Conservation (phyloP, 1,139 yeast species). For the Candida albicans region DNA sequence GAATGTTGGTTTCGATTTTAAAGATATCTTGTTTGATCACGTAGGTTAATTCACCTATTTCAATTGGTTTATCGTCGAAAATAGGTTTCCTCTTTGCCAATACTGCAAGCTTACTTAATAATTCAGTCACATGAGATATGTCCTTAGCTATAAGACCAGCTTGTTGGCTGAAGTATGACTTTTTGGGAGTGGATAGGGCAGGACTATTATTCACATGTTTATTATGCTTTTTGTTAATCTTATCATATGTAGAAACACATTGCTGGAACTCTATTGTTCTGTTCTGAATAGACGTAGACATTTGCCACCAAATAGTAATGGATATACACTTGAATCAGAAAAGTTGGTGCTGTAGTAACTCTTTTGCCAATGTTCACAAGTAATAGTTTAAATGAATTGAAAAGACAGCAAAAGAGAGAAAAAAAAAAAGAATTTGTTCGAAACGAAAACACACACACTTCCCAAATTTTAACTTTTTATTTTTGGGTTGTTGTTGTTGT, state of each 20-base stretch:
- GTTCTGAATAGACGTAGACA: conserved; percentile 56
- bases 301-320: conserved; percentile 6
- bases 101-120: conserved; percentile 75
- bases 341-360: no score
- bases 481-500: no score
- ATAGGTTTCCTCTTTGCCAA: conserved; percentile 90
- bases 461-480: no score
- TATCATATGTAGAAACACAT: conserved; percentile 71
- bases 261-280: conserved; percentile 85
- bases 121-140: conserved; percentile 82
- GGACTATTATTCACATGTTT: conserved; percentile 11
- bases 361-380: no score
- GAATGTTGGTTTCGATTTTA: conserved; percentile 75
- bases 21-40: conserved; percentile 92
- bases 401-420: no score
- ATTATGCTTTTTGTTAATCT: conserved; percentile 45
- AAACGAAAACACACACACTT: no score
- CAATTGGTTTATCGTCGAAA: conserved; percentile 92
- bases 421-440: no score
- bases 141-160: conserved; percentile 89
- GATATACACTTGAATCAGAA: no score
- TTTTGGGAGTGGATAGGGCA: conserved; percentile 23
- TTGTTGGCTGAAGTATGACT: conserved; percentile 72
- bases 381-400: no score
- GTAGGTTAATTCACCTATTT: conserved; percentile 87